Evolutionary conservation across 2,329 filamentous ascomycete genomes (phyloP).

Genomic region (Pseudogymnoascus sp.): DNA sequence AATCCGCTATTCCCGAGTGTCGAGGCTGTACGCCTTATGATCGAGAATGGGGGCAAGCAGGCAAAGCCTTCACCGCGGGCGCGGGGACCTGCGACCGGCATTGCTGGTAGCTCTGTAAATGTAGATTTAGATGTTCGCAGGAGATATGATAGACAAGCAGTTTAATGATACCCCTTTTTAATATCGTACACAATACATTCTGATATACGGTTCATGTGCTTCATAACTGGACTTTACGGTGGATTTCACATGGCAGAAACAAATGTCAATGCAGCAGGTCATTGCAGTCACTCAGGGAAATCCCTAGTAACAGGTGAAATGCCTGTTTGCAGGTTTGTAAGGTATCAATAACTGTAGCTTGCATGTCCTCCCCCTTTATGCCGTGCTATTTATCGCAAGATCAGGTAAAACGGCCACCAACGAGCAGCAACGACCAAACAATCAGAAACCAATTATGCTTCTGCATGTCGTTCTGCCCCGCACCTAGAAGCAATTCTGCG

Average conservation of each 20-base stretch:
- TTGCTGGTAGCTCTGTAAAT: constrained; percentile 1
- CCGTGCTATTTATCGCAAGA: constrained; percentile 5
- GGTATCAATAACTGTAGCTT: neutral
- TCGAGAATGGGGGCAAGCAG: constrained; percentile 1
- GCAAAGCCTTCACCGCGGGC: neutral
- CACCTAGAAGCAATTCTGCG: neutral
- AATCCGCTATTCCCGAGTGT: neutral
- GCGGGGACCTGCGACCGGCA: neutral
- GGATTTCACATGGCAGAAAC: neutral
- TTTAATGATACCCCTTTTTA: constrained; percentile 8
- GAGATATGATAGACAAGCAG: neutral
- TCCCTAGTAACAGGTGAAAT: neutral
- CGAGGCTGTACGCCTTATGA: neutral
- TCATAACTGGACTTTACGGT: too few species aligned
- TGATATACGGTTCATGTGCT: neutral
- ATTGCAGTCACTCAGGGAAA: neutral
- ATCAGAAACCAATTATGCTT: constrained; percentile 1
- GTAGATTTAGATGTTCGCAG: neutral
- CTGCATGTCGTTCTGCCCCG: neutral
- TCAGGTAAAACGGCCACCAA: constrained; percentile 1
- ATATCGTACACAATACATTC: neutral
- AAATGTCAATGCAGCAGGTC: neutral
- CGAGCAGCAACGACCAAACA: neutral
- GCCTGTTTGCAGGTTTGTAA: neutral
- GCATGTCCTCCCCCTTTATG: neutral